These are phyloP conservation scores for Fusarium buxicola DNA, from an alignment of 2,329 filamentous ascomycete genomes.

Conservation along the genomic window DNA sequence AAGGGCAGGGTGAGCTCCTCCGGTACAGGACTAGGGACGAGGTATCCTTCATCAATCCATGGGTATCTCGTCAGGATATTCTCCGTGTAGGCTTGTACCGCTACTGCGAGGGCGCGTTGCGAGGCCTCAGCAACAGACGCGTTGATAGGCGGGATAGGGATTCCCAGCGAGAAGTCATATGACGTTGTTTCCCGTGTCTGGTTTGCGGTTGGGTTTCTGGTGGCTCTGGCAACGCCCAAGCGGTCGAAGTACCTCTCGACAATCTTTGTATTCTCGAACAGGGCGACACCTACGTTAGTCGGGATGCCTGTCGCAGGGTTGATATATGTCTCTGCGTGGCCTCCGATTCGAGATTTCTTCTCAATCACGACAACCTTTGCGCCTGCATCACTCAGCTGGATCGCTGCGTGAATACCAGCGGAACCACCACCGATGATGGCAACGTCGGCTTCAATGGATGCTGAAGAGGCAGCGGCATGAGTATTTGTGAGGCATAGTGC, in stretches of 20 bases:
- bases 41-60: constrained; percentile 39
- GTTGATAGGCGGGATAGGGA: constrained; percentile 26
- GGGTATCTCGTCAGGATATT: constrained; percentile 31
- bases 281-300: constrained; percentile 27
- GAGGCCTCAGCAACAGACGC: neutral
- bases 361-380: constrained; percentile 30
- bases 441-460: constrained; percentile 15
- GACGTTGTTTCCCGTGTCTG: neutral
- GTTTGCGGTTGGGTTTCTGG: neutral
- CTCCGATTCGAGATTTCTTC: constrained; percentile 34
- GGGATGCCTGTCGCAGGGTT: constrained; percentile 15
- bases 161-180: constrained; percentile 34
- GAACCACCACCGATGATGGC: constrained; percentile 31
- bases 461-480: neutral
- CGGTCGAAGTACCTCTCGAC: constrained; percentile 33
- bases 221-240: constrained; percentile 9
- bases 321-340: constrained; percentile 37
- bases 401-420: constrained; percentile 23
- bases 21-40: constrained; percentile 28
- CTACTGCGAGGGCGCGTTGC: constrained; percentile 7
- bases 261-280: constrained; percentile 27
- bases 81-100: constrained; percentile 16
- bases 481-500: neutral
- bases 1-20: constrained; percentile 35
- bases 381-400: constrained; percentile 24